Evolutionary conservation across 2,329 filamentous ascomycete species (phyloP), one percentile per base, ranked within the genome.

Genomic region (Pseudocercospora pini-densiflorae): DNA sequence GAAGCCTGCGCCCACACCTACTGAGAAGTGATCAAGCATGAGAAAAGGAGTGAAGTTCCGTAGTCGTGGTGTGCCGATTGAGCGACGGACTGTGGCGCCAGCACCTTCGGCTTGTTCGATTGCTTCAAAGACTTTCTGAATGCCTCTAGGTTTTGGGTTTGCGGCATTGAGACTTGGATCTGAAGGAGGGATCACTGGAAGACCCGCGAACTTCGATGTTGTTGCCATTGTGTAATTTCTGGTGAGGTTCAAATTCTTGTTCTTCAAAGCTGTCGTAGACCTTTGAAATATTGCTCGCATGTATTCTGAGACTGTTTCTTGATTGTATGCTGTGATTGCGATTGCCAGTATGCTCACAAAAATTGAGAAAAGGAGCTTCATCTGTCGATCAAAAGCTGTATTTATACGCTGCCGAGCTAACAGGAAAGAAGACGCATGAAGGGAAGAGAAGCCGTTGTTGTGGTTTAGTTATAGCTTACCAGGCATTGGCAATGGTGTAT

Each of bases 11-110:
- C 92, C 92, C 1, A 90, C 89, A 61, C 88, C 87, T 73, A 95
- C 88, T 62, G 85, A 87, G 83, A 97, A 97, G 82, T 71, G 72
- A 77, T 98, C 94, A 55, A 97, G 91, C 93, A 98, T 97, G 53
- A 97, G 85, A 81, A 98, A 97, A 0, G 94, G 95, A 14, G 90
- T 92, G 79, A 98, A 90, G 83, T 97, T 93, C 76, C 90, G 89
- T 23, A 98, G 85, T 71, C 91, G 86, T 5, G 91, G 86, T 0
- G 93, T 97, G 72, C 94, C 94, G 71, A 98, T 92, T 49, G 92
- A 94, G 65, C 94, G 89, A 69, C 94, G 89, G 14, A 98, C 94
- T 68, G 89, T 87, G 5, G 94, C 94, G 64, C 95, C 94, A 0
- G 90, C 92, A 51, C 94, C 94, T 79, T 98, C 94, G 29, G 92